phyloP scores from a whole-genome alignment of 768 basidiomycete genomes.

The Suillus subalutaceus region DNA sequence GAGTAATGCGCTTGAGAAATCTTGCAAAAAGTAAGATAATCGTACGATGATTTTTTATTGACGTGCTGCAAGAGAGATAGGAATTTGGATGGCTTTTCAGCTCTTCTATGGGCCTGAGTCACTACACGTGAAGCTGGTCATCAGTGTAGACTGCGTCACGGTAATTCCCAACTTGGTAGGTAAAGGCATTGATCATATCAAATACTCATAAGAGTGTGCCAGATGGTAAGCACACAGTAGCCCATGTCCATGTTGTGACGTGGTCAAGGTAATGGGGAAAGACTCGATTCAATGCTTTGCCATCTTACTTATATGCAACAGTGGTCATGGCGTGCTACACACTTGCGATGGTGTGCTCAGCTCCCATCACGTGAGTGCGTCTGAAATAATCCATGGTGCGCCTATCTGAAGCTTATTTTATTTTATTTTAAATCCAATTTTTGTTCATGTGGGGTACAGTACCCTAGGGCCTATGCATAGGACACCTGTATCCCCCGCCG shows the following conservation, averaged over 20 bases:
- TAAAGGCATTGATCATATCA: neutral
- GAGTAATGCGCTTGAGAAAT: neutral
- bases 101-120: neutral
- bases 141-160: neutral
- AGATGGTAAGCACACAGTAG: neutral
- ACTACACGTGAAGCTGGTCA: neutral
- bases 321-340: conserved; percentile 19
- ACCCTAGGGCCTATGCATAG: too few species aligned
- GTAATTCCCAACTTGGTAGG: neutral
- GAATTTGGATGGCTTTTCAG: neutral
- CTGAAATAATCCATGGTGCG: neutral
- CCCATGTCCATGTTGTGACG: neutral
- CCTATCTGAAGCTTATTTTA: too few species aligned
- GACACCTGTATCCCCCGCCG: too few species aligned
- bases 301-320: conserved; percentile 23
- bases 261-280: neutral
- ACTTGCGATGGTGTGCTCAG: conserved; percentile 34
- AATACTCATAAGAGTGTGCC: neutral
- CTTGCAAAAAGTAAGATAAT: neutral
- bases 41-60: neutral
- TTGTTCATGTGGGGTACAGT: too few species aligned
- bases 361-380: conserved; percentile 33
- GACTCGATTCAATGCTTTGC: neutral
- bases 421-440: too few species aligned
- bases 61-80: neutral